Evolutionary conservation across 1,284 basidiomycete genomes (phyloP), one percentile per base, ranked within the genome.

Genomic region (Vanrija sp.): DNA sequence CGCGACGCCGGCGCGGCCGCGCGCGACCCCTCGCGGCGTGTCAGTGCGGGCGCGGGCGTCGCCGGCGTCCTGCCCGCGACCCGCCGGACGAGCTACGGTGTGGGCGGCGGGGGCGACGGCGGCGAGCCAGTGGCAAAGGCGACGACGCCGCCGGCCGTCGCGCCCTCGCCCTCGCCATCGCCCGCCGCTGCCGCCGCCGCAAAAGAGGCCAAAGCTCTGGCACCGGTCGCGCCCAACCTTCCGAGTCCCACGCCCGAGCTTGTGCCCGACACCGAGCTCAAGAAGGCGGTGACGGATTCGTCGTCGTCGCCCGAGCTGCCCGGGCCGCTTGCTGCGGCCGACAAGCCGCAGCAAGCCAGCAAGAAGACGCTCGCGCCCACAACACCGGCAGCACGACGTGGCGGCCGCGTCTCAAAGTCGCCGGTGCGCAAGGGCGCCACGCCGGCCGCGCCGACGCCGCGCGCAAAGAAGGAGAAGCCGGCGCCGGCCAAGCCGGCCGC

Each of bases 21-120:
- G 31, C 57, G 57, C 6, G 54, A 56, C 23, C 43, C 45, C 16
- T 31, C 44, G n/a, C 52, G 58, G 18, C 50, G 54, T 20, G 50
- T 39, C 38, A 39, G 38, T 39, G n/a, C 19, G 38, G 38, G 38
- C 12, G 38, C 38, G 7, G 19, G 19, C 19, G 38, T 20, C n/a
- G n/a, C 38, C 19, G 38, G 38, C 19, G 38, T 39, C 9, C 5
- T 39, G n/a, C 31, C 31, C 31, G 31, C 31, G 4, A 31, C 31
- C 31, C 31, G 31, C 31, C 49, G 45, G 50, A 27, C 23, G 23
- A 37, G 37, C 41, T 15, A 18, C 41, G 43, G 37, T 47, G 27
- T 16, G 16, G 45, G 20, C 38, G 14, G 36, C 20, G 20, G 36
- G 23, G 31, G 46, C 27, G 15, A n/a, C 20, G 24, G 15, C 39